Conservation (phyloP, 2,329 filamentous ascomycete species). For the Pyrenophora graminea region DNA sequence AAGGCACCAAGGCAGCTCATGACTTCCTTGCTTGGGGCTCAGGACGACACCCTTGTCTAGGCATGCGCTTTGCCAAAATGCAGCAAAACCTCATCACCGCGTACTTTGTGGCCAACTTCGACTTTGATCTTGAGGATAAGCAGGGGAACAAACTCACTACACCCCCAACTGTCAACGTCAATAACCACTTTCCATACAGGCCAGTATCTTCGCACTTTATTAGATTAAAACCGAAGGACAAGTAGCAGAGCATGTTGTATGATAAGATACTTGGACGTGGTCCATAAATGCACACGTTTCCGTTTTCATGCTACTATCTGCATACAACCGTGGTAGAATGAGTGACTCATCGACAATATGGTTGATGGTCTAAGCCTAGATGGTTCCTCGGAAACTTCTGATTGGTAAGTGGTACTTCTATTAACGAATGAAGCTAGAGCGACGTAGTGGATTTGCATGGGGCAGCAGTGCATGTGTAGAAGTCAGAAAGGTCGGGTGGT, state of each 20-base stretch:
- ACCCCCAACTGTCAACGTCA: constrained; percentile 44
- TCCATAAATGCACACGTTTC: too few species aligned
- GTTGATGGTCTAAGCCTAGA: too few species aligned
- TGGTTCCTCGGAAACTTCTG: too few species aligned
- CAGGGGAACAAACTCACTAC: constrained; percentile 38
- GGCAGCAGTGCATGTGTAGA: not conserved
- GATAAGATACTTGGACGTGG: too few species aligned
- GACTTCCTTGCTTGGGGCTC: constrained; percentile 47
- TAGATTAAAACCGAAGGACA: constrained; percentile 44
- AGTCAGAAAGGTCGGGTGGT: constrained; percentile 6
- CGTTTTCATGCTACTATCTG: too few species aligned
- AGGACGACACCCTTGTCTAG: constrained; percentile 51
- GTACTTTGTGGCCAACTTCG: constrained; percentile 56
- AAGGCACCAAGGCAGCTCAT: constrained; percentile 49
- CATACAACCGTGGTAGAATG: too few species aligned
- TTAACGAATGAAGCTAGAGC: not conserved
- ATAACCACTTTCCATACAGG: constrained; percentile 49
- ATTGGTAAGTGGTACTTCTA: too few species aligned
- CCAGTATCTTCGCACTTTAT: constrained; percentile 44
- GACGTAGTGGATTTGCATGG: not conserved
- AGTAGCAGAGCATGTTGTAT: constrained; percentile 4
- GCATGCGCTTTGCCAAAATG: constrained; percentile 57
- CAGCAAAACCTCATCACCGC: constrained; percentile 57
- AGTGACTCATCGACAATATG: too few species aligned
- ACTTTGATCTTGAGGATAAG: constrained; percentile 51